Evolutionary conservation across 768 basidiomycete genomes (phyloP).

Genomic region (Hemileccinum impolitum): DNA sequence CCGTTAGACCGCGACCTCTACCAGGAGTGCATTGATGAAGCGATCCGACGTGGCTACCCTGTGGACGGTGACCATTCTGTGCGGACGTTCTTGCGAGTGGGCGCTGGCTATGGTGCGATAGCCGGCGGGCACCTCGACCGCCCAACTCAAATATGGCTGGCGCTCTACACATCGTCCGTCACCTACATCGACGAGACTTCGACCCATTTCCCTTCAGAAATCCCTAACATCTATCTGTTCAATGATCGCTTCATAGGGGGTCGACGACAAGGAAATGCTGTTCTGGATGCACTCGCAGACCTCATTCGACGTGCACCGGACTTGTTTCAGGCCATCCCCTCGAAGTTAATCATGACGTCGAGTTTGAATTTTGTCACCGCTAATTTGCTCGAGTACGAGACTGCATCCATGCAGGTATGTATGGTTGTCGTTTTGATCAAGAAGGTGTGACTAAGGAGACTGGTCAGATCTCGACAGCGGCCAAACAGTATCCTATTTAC

Average conservation of each 20-base stretch:
- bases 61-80: neutral
- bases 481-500: too few species aligned
- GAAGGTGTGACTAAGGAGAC: too few species aligned
- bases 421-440: too few species aligned
- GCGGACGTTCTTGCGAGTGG: neutral
- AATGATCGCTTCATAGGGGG: neutral
- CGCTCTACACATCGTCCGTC: neutral
- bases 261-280: neutral
- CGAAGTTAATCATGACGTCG: neutral
- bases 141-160: neutral
- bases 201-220: neutral
- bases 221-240: neutral
- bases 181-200: neutral
- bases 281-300: neutral
- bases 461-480: constrained; percentile 8
- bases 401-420: too few species aligned
- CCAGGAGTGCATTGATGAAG: constrained; percentile 17
- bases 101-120: neutral
- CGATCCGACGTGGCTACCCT: constrained; percentile 4
- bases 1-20: constrained; percentile 1
- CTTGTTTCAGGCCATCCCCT: too few species aligned
- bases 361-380: neutral
- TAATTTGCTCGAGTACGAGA: neutral
- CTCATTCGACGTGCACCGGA: too few species aligned
- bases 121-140: neutral